A percentile compares a stretch with the other conserved stretches of the same genome.
These are phyloP conservation scores for Sporothrix humicola DNA, from an alignment of 2,329 filamentous ascomycete genomes.

Conservation along the genomic window DNA sequence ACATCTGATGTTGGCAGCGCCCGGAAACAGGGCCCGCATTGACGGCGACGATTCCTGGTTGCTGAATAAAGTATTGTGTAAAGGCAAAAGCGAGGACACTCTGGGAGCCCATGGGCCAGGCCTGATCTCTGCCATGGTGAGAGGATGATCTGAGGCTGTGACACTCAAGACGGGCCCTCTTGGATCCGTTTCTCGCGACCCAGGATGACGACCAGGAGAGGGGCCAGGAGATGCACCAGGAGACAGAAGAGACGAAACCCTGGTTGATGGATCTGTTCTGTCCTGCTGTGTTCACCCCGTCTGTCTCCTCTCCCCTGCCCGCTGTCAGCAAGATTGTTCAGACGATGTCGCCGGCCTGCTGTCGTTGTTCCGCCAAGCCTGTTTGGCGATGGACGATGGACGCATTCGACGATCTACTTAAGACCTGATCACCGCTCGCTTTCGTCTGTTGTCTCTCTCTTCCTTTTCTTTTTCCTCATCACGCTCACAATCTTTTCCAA, in stretches of 20 bases:
- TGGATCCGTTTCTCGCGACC: constrained; percentile 19
- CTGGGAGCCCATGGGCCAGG: not conserved
- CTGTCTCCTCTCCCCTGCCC: not conserved
- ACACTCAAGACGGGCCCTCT: constrained; percentile 16
- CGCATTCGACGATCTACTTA: constrained; percentile 24
- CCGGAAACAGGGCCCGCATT: constrained; percentile 22
- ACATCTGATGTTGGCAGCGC: constrained; percentile 14
- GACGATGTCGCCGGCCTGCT: constrained; percentile 17
- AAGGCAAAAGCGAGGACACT: no score
- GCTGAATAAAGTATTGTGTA: not conserved
- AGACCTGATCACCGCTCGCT: constrained; percentile 9
- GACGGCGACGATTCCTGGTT: constrained; percentile 9
- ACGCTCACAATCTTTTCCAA: constrained; percentile 33
- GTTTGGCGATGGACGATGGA: constrained; percentile 8
- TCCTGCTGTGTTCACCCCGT: not conserved
- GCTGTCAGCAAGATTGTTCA: constrained; percentile 12
- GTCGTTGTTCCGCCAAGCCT: constrained; percentile 16
- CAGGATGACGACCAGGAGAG: not conserved
- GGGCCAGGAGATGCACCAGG: not conserved
- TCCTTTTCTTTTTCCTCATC: constrained; percentile 29
- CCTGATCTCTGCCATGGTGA: not conserved
- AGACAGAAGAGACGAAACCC: constrained; percentile 12
- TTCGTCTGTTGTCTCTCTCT: constrained; percentile 1
- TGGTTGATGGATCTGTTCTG: constrained; percentile 3
- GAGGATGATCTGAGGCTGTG: constrained; percentile 23